Base-by-base conservation (phyloP, 208 protist species). In the Trypanosoma boissoni region DNA sequence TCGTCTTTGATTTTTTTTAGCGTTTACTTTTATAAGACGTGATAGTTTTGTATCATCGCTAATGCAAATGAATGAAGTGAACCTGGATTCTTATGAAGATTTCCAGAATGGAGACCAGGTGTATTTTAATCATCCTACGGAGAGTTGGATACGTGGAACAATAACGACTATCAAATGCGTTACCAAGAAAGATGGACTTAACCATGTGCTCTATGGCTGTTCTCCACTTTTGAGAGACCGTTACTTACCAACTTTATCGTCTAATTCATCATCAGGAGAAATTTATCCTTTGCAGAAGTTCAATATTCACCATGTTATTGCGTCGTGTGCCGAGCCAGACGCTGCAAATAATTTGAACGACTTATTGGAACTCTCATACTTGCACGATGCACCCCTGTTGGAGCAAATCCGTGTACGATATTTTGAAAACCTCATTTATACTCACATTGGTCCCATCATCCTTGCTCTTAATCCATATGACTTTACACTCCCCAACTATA, bases 391-490 rank as follows among this genome's bases (percentile, higher is more conserved):
- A 32, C 70, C 72, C 0, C 41, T 78, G 31, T 45, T 78, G 14
- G 48, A 78, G 28, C 72, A 78, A 26, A 53, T 78, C 14, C 51
- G 72, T n/a, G 44, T 65, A n/a, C 31, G 67, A 39, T 78, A 78
- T 32, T 72, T 52, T 48, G 41, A 69, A 45, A 75, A 58, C 29
- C 48, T 70, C 26, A 78, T 78, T 44, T 78, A 78, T 39, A 83
- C 66, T n/a, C 59, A 71, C 46, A 83, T 75, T 59, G 72, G 72
- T 29, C 60, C 71, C 44, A 79, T 83, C 20, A 44, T 78, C 7
- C 58, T 83, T 0, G 67, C 68, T 27, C 64, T 83, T 0, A 83
- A 83, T 28, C 76, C 76, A 5, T 83, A 73, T 48, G 62, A 78
- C 43, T 78, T 61, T 41, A 70, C 31, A 28, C 41, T 78, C 8